Conservation (phyloP, 495 filamentous ascomycete species). For the Penicillium coffeae region DNA sequence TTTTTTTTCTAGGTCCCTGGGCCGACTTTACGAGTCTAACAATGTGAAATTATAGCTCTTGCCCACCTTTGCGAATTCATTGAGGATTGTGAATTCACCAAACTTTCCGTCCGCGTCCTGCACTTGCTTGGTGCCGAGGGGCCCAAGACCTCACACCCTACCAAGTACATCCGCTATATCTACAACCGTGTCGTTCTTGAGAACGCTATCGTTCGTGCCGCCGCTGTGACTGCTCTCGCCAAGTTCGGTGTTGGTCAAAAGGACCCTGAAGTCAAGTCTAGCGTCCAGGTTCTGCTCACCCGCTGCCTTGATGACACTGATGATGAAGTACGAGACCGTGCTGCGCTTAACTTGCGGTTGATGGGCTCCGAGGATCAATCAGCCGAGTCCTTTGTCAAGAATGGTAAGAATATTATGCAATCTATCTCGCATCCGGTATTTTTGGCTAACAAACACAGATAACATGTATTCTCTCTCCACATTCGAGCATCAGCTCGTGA, state of each 20-base stretch:
- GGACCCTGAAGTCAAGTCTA: slow-evolving; percentile 92
- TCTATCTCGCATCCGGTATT: neutral
- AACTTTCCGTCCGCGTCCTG: slow-evolving; percentile 90
- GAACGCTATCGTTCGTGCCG: slow-evolving; percentile 92
- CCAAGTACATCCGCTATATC: slow-evolving; percentile 98
- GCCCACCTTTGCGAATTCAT: slow-evolving; percentile 98
- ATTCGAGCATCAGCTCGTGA: slow-evolving; percentile 95
- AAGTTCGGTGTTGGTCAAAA: slow-evolving; percentile 98
- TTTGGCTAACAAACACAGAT: slow-evolving; percentile 28
- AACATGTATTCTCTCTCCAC: slow-evolving; percentile 88
- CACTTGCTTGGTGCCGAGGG: slow-evolving; percentile 93
- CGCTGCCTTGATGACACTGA: slow-evolving; percentile 95
- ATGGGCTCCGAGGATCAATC: slow-evolving; percentile 84
- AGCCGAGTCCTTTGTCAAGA: slow-evolving; percentile 82
- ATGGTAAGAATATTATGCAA: slow-evolving; percentile 55
- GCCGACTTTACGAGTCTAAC: slow-evolving; percentile 3
- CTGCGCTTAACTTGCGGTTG: slow-evolving; percentile 84
- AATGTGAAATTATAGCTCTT: slow-evolving; percentile 52
- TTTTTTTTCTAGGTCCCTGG: neutral
- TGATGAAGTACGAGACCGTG: slow-evolving; percentile 95
- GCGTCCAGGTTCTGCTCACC: slow-evolving; percentile 86
- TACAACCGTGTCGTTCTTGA: slow-evolving; percentile 98
- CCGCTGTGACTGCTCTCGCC: slow-evolving; percentile 89
- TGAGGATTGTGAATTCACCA: slow-evolving; percentile 99
- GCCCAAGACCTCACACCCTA: slow-evolving; percentile 90